Evolutionary conservation across 225 moss, liverwort and hornwort species (phyloP), one percentile per base, ranked within the genome.

Genomic region (Polytrichum commune): DNA sequence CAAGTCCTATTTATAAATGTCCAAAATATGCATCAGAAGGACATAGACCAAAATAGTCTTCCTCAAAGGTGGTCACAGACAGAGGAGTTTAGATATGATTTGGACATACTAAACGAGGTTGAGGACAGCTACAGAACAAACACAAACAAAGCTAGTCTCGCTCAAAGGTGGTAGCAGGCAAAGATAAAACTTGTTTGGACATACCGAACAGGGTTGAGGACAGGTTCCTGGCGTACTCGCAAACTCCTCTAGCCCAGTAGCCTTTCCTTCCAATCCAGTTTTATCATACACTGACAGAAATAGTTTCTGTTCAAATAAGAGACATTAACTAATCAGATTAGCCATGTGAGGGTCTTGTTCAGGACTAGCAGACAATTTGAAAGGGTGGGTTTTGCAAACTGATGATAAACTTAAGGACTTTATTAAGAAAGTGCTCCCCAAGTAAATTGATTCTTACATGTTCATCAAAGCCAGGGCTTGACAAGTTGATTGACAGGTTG

Each of bases 401-500:
- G 18, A 27, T 22, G 23, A 18, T 28, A 53, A 7, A 25, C 10
- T 5, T 5, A 54, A 18, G 25, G 32, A 55, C 26, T 26, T 6
- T 7, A n/a, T 24, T 24, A 22, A 60, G 22, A 22, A 9, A 60
- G 9, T 60, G 2, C 29, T 8, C 28, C 24, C 29, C 29, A 23
- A 46, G 46, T 46, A 16, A 13, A 3, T 46, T 4, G 66, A 29
- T 19, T 72, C 84, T 85, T 77, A 90, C 90, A 66, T 79, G 76
- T 66, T 89, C 98, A 23, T 91, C 86, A 65, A 99, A 91, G 29
- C 86, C 86, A 8, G 95, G 87, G 62, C 75, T 85, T 1, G 73
- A 71, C 20, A 99, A 63, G 70, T 99, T 99, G 78, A 99, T 83
- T 9, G 95, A 93, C 5, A 99, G 81, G 69, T 99, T 99, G 72